These are phyloP conservation scores for Hemisphaericaspora subhashii DNA, from an alignment of 1,139 yeast species.

Conservation along the genomic window DNA sequence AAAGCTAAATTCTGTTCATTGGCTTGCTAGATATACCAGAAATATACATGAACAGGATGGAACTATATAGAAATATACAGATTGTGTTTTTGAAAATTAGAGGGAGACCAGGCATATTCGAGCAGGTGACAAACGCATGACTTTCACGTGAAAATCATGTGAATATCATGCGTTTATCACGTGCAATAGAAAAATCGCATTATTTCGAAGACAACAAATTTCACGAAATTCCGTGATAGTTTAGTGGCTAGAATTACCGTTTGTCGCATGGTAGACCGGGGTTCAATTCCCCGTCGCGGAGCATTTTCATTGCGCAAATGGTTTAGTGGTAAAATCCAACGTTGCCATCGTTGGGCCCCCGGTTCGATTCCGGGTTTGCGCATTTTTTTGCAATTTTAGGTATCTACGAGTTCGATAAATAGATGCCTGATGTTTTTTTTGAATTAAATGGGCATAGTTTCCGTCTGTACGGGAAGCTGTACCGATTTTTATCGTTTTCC, in stretches of 20 bases:
- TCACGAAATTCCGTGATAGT: conserved; percentile 13
- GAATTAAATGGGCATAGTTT: not conserved
- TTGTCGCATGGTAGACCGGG: conserved; percentile 48
- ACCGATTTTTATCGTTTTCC: too few species aligned
- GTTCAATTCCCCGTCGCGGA: conserved; percentile 71
- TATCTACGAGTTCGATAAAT: conserved; percentile 1
- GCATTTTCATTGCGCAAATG: conserved; percentile 21
- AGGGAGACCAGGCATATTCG: not conserved
- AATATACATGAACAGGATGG: not conserved
- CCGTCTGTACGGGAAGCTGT: too few species aligned
- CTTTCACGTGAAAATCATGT: not conserved
- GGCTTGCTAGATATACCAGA: too few species aligned
- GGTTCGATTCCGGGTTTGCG: conserved; percentile 20
- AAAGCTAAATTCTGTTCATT: too few species aligned
- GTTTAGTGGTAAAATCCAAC: conserved; percentile 21
- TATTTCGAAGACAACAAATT: not conserved
- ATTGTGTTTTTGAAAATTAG: too few species aligned
- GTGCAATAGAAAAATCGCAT: too few species aligned
- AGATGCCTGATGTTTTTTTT: not conserved
- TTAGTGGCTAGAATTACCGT: conserved; percentile 17
- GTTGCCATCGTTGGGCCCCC: conserved; percentile 22
- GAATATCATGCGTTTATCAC: not conserved
- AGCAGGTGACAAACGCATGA: not conserved
- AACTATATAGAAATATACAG: too few species aligned
- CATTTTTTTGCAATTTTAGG: conserved; percentile 9